Conservation (phyloP, 176 grass and related monocot species). For the Triticum monococcum region DNA sequence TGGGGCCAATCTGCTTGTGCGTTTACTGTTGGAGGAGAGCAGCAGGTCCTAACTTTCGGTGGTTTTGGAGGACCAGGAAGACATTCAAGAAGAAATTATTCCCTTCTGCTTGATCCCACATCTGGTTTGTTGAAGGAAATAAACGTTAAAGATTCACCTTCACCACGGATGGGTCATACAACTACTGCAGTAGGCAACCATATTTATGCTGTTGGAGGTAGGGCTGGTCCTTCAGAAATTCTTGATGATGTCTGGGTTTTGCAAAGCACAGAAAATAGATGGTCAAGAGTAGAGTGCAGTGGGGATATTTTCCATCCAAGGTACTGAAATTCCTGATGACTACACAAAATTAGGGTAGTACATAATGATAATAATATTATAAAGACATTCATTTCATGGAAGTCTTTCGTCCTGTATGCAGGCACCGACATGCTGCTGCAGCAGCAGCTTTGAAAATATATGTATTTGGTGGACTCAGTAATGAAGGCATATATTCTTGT, state of each 20-base stretch:
- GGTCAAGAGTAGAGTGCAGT: constrained; percentile 58
- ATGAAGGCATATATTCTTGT: constrained; percentile 79
- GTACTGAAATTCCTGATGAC: constrained; percentile 39
- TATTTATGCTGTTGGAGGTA: constrained; percentile 89
- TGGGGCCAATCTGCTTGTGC: constrained; percentile 84
- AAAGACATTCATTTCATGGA: constrained; percentile 13
- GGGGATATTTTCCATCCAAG: constrained; percentile 64
- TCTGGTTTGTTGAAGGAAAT: constrained; percentile 63
- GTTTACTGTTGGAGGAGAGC: constrained; percentile 41
- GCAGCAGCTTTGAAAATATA: constrained; percentile 65
- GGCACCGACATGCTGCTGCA: constrained; percentile 76
- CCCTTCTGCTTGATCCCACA: constrained; percentile 58
- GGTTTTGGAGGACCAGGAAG: constrained; percentile 92
- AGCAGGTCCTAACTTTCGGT: constrained; percentile 68
- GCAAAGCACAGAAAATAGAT: constrained; percentile 47
- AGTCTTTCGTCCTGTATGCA: constrained; percentile 39
- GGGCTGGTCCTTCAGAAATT: constrained; percentile 77
- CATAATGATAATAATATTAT: background rate
- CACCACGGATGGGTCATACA: constrained; percentile 86
- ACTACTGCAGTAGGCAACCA: constrained; percentile 42
- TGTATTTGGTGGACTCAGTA: constrained; percentile 80
- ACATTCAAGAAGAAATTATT: constrained; percentile 74
- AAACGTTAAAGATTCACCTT: constrained; percentile 46
- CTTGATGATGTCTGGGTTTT: constrained; percentile 89
- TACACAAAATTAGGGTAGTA: background rate